Base-by-base conservation (phyloP, 495 filamentous ascomycete genomes). In the Penicillium ochrochloron region DNA sequence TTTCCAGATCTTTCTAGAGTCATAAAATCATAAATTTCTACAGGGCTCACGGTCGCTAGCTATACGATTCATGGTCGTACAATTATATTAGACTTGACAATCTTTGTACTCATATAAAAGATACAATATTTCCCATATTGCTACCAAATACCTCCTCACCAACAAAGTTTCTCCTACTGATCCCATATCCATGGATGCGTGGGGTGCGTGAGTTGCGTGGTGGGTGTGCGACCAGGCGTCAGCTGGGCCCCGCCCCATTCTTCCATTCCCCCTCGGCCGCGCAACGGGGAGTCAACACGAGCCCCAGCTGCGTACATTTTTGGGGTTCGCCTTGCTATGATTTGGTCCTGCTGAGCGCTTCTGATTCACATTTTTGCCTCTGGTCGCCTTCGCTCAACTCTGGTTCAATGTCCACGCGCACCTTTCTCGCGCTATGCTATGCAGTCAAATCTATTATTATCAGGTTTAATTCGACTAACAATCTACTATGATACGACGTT, bases 241-340 rank as follows among this genome's bases (percentile, higher is more conserved):
- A 58, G 56, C 56, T 58, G 56, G 35, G 56, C 56, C 55, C 17
- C 55, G n/a, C 56, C 39, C 35, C 56, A 58, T 58, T 58, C 39
- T 33, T 14, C 12, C 31, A 33, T 6, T 17, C 37, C 37, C 37
- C 37, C 37, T 31, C n/a, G 31, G 53, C 33, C 53, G 17, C 29
- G n/a, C 53, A 33, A 51, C 21, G 48, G 11, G 11, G 31, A 33
- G 5, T 11, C 33, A 33, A 41, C 56, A 58, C 56, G 35, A 58
- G 19, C 35, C 35, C 11, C 25, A 54, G 31, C 51, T 33, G 51
- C 19, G 9, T 48, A 48, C 44, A 48, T 48, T 48, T 48, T 48
- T 48, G 44, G 14, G 44, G 15, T 52, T 52, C 23, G 14, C 25
- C 15, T 50, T 27, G 21, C 46, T 31, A 52, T 52, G 48, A 52